A percentile compares a stretch with the other conserved stretches of the same genome.
Conservation (phyloP, 73 alveolate genomes). For the Paramecium caudatum region DNA sequence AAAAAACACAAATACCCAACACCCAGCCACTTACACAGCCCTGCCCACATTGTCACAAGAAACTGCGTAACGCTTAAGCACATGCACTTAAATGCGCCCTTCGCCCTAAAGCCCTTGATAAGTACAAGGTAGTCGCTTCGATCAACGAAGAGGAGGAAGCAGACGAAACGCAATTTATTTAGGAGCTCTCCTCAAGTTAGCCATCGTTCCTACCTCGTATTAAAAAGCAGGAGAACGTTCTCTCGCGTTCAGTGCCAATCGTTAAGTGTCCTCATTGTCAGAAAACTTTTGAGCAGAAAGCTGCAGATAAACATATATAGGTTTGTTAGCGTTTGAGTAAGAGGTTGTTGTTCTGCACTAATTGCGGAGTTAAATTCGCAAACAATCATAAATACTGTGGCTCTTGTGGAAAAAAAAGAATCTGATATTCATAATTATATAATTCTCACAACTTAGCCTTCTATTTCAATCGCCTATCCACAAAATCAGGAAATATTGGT, state of each 20-base stretch:
- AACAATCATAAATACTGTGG: constrained; percentile 63
- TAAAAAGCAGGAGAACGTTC: neutral
- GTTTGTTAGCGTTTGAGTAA: constrained; percentile 24
- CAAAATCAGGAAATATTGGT: constrained; percentile 84
- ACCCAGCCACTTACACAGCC: constrained; percentile 1
- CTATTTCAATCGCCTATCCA: constrained; percentile 78
- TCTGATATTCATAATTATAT: constrained; percentile 34
- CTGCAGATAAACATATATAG: constrained; percentile 36
- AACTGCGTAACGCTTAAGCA: neutral
- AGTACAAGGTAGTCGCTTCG: constrained; percentile 38
- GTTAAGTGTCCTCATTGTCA: constrained; percentile 36
- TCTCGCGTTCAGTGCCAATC: constrained; percentile 60
- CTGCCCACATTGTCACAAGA: constrained; percentile 55
- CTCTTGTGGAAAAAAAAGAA: constrained; percentile 64
- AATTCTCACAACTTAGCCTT: constrained; percentile 83
- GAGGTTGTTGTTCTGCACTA: constrained; percentile 49
- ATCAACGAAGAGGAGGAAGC: constrained; percentile 64
- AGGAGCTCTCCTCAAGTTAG: constrained; percentile 32
- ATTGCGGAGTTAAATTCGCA: constrained; percentile 57
- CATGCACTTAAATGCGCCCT: neutral
- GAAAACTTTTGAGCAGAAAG: constrained; percentile 37
- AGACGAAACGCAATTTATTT: constrained; percentile 56
- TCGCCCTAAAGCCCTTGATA: constrained; percentile 54
- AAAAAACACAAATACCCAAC: neutral
- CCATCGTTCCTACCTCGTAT: constrained; percentile 55